Percentiles rank a stretch among this genome's conserved stretches.
phyloP scores from a whole-genome alignment of 1,284 basidiomycete genomes.

The Boletus sp. region DNA sequence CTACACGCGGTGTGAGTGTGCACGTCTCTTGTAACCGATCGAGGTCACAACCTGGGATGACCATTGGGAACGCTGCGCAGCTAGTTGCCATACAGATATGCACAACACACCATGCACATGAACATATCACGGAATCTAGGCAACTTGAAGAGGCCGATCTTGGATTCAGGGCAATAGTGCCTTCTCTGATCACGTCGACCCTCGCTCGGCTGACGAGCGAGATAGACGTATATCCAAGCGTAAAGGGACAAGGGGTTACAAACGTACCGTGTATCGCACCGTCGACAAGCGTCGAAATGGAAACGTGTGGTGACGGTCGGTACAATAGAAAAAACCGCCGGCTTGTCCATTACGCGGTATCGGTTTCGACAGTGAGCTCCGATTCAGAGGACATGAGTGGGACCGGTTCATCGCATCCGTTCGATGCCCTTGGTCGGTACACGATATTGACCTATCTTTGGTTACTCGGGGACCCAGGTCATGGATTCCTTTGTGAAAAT shows the following conservation, averaged over 20 bases:
- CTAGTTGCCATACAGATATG: neutral
- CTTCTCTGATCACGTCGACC: neutral
- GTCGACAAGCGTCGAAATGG: neutral
- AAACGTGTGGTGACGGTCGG: neutral
- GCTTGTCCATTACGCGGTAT: too few relatives aligned
- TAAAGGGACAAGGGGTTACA: too few relatives aligned
- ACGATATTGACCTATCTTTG: too few relatives aligned
- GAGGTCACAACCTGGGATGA: neutral
- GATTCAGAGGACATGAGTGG: neutral
- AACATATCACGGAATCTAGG: neutral
- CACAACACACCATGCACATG: neutral
- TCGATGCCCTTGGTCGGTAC: neutral
- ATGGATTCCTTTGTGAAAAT: neutral
- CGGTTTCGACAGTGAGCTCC: neutral
- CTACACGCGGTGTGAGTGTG: neutral
- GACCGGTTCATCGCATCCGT: neutral
- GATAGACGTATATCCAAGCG: neutral
- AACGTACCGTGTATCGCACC: neutral
- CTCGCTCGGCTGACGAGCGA: neutral
- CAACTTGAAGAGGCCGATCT: neutral
- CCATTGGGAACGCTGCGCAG: neutral
- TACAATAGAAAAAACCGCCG: neutral
- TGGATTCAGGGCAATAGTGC: neutral
- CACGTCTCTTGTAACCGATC: neutral
- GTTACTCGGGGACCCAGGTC: too few relatives aligned